Conservation (phyloP, 306 rosid genomes). For the Calophaca sinica region DNA sequence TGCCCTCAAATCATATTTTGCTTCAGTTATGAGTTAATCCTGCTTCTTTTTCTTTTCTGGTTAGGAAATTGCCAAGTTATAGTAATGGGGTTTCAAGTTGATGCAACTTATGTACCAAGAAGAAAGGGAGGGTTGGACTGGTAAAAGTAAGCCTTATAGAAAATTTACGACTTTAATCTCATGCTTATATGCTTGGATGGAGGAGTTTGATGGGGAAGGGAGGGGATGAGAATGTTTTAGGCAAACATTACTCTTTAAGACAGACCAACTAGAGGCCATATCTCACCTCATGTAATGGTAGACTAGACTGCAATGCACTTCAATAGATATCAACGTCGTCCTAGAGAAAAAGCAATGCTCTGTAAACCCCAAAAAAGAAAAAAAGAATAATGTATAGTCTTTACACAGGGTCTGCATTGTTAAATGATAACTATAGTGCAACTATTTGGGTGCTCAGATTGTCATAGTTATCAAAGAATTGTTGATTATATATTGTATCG, state of each 20-base stretch:
- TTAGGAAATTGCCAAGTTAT: constrained; percentile 6
- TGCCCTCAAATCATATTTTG: background rate
- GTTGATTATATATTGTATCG: background rate
- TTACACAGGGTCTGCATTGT: background rate
- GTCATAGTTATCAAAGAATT: background rate
- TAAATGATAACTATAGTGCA: background rate
- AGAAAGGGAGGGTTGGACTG: background rate
- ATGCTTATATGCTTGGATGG: constrained; percentile 9
- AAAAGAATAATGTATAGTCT: background rate
- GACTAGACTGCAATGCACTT: background rate
- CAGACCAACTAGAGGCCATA: background rate
- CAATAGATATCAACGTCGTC: background rate
- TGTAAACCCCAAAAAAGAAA: background rate
- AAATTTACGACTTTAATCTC: background rate
- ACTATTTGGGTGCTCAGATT: background rate
- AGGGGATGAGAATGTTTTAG: background rate
- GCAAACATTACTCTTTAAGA: background rate
- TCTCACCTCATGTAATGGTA: background rate
- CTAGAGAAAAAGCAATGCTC: constrained; percentile 1
- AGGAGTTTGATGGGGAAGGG: constrained; percentile 3
- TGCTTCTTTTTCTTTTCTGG: background rate
- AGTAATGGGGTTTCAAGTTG: constrained; percentile 7
- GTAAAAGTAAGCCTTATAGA: background rate
- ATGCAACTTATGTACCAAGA: background rate
- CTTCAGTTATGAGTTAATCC: background rate